Evolutionary conservation across 208 protist species (phyloP), one percentile per base, ranked within the genome.

Genomic region (Acanthamoeba castellanii): DNA sequence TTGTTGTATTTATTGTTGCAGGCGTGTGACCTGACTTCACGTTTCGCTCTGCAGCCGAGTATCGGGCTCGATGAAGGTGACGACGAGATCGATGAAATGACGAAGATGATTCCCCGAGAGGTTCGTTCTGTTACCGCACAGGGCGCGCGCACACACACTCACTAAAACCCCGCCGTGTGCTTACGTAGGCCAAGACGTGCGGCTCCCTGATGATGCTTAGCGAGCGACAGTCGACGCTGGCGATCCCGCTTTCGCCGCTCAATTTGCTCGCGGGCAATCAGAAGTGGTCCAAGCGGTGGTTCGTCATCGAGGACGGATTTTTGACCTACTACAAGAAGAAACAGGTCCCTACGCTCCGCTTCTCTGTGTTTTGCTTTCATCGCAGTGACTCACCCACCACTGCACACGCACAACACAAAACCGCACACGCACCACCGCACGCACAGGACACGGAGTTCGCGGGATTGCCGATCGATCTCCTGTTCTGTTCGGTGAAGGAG

Each of bases 241-340:
- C 32, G 34, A 82, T 50, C 72, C 72, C 72, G 32, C 72, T 82
- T 1, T 42, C 72, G 14, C 72, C 72, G 37, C 18, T 82, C 7
- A 82, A 42, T 13, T 37, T 82, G 9, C n/a, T 82, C 42, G 72
- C 72, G 7, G 87, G 87, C 32, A 76, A 70, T 32, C 87, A 78
- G 34, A 92, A 92, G 42, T 92, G 87, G 87, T 55, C 22, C 25
- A 70, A 57, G 42, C 87, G 87, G 7, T 92, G 87, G 87, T 92
- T 92, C 42, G 87, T 92, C 45, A 92, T 92, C 42, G 87, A 92
- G 37, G 87, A 68, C 45, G 87, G 87, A 25, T 76, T 76, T 30
- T 52, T 92, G 59, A 76, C 61, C 47, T 92, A 92, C 59, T 78
- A 70, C 82, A 89, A 89, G 37, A 57, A 66, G 82, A 89, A 89